A percentile compares a stretch with the other conserved stretches of the same genome.
These are phyloP conservation scores for Epichloe gansuensis DNA, from an alignment of 2,329 filamentous ascomycete genomes.

Conservation along the genomic window DNA sequence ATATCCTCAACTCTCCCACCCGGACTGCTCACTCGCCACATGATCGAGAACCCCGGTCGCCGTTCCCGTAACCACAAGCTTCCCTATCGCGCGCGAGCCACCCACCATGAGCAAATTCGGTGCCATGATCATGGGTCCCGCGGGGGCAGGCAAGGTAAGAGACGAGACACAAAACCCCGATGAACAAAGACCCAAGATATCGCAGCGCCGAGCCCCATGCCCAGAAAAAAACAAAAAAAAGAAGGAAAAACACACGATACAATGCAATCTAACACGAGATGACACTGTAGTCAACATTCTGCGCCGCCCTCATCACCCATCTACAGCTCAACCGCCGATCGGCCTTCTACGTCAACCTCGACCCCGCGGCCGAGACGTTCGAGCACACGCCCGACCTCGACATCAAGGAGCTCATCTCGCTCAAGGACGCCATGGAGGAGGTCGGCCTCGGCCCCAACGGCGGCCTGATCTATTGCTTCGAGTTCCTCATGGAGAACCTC, in stretches of 20 bases:
- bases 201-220: not conserved
- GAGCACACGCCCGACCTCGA: constrained; percentile 85
- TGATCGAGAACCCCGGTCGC: not conserved
- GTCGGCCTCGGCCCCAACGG: constrained; percentile 84
- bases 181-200: not conserved
- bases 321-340: constrained; percentile 84
- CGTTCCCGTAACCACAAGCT: not conserved
- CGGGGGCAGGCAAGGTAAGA: constrained; percentile 78
- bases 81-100: constrained; percentile 8
- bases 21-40: not conserved
- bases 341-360: constrained; percentile 95
- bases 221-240: constrained; percentile 12
- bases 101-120: constrained; percentile 79
- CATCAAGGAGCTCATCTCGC: constrained; percentile 86
- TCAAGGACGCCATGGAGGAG: constrained; percentile 95
- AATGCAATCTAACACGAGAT: not conserved
- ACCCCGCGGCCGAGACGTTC: constrained; percentile 89
- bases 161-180: not conserved
- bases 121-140: constrained; percentile 89
- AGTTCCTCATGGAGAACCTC: constrained; percentile 88
- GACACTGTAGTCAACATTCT: constrained; percentile 67
- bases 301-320: constrained; percentile 83
- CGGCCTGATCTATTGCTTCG: constrained; percentile 90
- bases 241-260: not conserved
- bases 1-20: not conserved